Percentiles rank a stretch among this genome's conserved stretches.
These are phyloP conservation scores for Pythium brachiatum DNA, from an alignment of 352 stramenopile species.

Conservation along the genomic window DNA sequence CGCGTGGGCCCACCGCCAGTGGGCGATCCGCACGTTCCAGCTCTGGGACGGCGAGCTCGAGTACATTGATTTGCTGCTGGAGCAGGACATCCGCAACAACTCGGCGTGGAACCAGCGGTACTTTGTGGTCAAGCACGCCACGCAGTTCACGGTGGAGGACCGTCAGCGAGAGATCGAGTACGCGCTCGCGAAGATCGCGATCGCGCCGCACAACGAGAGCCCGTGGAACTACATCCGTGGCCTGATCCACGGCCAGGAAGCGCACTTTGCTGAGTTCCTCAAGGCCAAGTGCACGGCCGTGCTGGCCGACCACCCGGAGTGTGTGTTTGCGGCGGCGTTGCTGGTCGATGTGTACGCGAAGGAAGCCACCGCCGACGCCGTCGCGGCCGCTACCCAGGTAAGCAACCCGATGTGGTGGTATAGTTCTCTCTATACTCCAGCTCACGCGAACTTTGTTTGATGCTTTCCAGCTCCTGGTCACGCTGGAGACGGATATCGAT, in stretches of 20 bases:
- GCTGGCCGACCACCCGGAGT: slow-evolving; percentile 43
- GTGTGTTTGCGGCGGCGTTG: slow-evolving; percentile 67
- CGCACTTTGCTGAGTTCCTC: slow-evolving; percentile 36
- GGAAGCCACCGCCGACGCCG: slow-evolving; percentile 38
- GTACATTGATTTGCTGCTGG: slow-evolving; percentile 88
- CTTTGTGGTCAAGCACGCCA: slow-evolving; percentile 76
- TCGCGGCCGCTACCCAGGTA: slow-evolving; percentile 43
- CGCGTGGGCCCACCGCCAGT: slow-evolving; percentile 97
- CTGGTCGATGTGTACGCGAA: slow-evolving; percentile 71
- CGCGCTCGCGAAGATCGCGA: slow-evolving; percentile 59
- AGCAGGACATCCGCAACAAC: slow-evolving; percentile 96
- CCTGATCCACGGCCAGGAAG: slow-evolving; percentile 52
- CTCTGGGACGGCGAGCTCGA: slow-evolving; percentile 93
- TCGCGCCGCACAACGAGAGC: slow-evolving; percentile 88
- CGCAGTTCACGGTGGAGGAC: slow-evolving; percentile 29
- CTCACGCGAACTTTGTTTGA: slow-evolving; percentile 2
- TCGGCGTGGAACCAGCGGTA: slow-evolving; percentile 90
- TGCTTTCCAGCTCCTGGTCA: slow-evolving; percentile 48
- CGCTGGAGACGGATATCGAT: slow-evolving; percentile 73
- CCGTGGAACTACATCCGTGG: slow-evolving; percentile 91
- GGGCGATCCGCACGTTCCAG: slow-evolving; percentile 84
- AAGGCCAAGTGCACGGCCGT: slow-evolving; percentile 41
- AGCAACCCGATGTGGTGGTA: too few species aligned
- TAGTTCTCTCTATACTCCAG: too few species aligned
- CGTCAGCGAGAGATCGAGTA: slow-evolving; percentile 73